Evolutionary conservation across 495 filamentous ascomycete species (phyloP), one percentile per base, ranked within the genome.

Genomic region (Geoglossum glabrum): DNA sequence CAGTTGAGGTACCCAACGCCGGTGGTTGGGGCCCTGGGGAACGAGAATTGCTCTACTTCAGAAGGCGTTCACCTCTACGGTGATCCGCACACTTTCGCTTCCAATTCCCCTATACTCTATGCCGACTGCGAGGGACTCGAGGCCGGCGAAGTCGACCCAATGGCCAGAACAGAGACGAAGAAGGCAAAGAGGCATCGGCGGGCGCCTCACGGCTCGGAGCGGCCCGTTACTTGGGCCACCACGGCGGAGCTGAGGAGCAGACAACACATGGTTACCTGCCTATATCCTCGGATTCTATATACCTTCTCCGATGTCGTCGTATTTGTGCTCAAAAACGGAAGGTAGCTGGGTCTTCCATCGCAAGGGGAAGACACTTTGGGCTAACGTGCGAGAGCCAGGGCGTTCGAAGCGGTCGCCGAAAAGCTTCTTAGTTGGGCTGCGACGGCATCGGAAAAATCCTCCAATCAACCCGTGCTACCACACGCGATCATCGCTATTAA

Each of bases 61-160:
- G 79, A 71, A 11, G 77, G 81, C 62, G 80, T 84, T 25, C 80
- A 85, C 66, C 68, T 84, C 13, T 85, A 83, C 56, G 65, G 72
- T 0, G 80, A 85, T 63, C 79, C 79, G 0, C 66, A 67, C 19
- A 78, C 74, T 0, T 70, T 72, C 34, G 62, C 64, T 11, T 63
- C 66, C 15, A 54, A 64, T n/a, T 47, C 55, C 6, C 78, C 77
- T 1, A 66, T 80, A 2, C 69, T 82, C 0, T 77, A 74, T 56
- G 79, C 77, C 36, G 78, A 81, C 58, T 80, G 76, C 54, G 78
- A 81, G 62, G 76, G 76, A 1, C 67, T 78, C 17, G 70, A 71
- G 46, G 75, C 74, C 31, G 76, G 76, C 0, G 74, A 77, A 58
- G 66, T 64, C 9, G 62, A 68, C 6, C 74, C 78, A 34, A 66